Percentiles rank a stretch among this genome's conserved stretches.
phyloP scores from a whole-genome alignment of 2,329 filamentous ascomycete species.

The Trichoderma koningii region DNA sequence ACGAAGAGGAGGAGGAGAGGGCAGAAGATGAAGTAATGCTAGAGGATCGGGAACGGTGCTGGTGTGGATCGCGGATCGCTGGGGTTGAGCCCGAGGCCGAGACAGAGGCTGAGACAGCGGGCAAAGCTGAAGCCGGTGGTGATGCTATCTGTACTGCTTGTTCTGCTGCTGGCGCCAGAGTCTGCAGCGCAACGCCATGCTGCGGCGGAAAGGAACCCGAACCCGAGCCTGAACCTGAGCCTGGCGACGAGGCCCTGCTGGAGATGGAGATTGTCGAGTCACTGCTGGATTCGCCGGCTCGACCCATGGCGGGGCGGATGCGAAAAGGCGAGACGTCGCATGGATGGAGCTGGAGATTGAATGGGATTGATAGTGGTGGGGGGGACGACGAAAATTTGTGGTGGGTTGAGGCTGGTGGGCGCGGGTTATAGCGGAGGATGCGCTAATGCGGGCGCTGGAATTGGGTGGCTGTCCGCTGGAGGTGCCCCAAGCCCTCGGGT shows the following conservation, averaged over 20 bases:
- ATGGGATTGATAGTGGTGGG: background rate
- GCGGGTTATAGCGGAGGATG: constrained; percentile 9
- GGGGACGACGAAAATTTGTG: constrained; percentile 6
- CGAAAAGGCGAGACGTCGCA: constrained; percentile 26
- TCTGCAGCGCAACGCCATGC: constrained; percentile 39
- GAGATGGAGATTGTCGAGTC: constrained; percentile 6
- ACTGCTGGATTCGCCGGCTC: constrained; percentile 31
- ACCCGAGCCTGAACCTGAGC: background rate
- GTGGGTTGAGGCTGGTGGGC: background rate
- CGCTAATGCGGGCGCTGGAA: constrained; percentile 2
- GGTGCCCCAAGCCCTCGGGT: too few relatives aligned
- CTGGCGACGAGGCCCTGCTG: constrained; percentile 28
- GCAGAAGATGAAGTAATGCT: background rate
- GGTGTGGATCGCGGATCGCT: constrained; percentile 15
- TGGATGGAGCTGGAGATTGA: background rate
- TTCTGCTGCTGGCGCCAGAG: constrained; percentile 33
- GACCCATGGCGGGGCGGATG: constrained; percentile 36
- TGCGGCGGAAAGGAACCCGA: constrained; percentile 35
- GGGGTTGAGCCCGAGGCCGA: constrained; percentile 1
- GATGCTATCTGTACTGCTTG: background rate
- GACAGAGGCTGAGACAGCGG: constrained; percentile 26
- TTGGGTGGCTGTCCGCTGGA: background rate
- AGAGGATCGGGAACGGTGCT: constrained; percentile 10
- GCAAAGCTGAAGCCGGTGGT: background rate
- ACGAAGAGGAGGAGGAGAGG: constrained; percentile 7